Conservation (phyloP, 2,329 filamentous ascomycete genomes). For the Ophiostoma novo-ulmi region DNA sequence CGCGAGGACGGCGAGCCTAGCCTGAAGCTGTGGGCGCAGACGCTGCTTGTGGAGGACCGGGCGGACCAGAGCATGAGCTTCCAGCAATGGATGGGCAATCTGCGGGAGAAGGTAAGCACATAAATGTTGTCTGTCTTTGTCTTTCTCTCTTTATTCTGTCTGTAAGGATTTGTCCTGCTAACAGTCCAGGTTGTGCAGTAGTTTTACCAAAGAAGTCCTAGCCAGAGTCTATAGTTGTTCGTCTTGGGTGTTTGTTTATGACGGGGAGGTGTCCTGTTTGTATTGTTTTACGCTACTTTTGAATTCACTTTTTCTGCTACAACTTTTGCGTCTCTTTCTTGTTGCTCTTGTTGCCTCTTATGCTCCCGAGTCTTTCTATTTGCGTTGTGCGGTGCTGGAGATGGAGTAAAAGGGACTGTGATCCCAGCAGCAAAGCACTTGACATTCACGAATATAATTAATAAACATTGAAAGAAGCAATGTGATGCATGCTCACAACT, state of each 20-base stretch:
- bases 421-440: no score
- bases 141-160: not conserved
- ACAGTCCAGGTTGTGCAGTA: slow-evolving; percentile 15
- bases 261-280: not conserved
- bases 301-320: not conserved
- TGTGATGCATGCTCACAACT: no score
- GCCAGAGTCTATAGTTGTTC: not conserved
- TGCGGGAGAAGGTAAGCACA: slow-evolving; percentile 82
- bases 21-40: slow-evolving; percentile 94
- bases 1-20: slow-evolving; percentile 94
- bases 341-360: not conserved
- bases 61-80: slow-evolving; percentile 91
- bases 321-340: not conserved
- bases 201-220: not conserved
- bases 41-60: slow-evolving; percentile 87
- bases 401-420: no score
- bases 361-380: no score
- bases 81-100: slow-evolving; percentile 83
- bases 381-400: no score
- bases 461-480: no score
- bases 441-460: no score
- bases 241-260: not conserved
- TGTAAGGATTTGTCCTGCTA: slow-evolving; percentile 4
- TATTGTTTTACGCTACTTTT: not conserved
- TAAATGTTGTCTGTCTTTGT: not conserved